A percentile compares a stretch with the other conserved stretches of the same genome.
These are phyloP conservation scores for Ulota crispa DNA, from an alignment of 225 moss, liverwort and hornwort species.

Conservation along the genomic window DNA sequence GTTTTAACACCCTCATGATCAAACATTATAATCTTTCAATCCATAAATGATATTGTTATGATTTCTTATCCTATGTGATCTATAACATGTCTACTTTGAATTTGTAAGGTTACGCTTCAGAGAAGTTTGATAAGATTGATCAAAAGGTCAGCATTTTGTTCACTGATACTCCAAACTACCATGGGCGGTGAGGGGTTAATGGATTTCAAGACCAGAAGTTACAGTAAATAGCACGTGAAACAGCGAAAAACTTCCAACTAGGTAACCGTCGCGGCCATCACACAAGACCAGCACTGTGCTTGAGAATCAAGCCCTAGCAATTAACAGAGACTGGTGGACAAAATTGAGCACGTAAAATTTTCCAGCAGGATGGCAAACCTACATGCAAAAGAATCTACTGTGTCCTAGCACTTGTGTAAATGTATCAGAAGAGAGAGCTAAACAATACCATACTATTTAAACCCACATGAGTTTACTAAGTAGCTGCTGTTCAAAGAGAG, in stretches of 20 bases:
- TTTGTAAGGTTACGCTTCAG: too few species aligned
- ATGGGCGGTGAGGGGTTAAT: too few species aligned
- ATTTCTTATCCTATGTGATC: too few species aligned
- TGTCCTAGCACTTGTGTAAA: slow-evolving; percentile 7
- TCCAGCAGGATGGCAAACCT: slow-evolving; percentile 8
- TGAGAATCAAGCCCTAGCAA: not conserved
- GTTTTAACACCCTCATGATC: too few species aligned
- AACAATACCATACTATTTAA: not conserved
- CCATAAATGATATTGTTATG: too few species aligned
- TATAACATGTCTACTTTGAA: too few species aligned
- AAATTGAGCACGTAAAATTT: slow-evolving; percentile 18
- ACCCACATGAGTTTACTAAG: not conserved
- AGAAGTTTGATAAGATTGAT: too few species aligned
- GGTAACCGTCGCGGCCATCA: not conserved
- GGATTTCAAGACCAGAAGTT: too few species aligned
- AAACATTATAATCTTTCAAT: too few species aligned
- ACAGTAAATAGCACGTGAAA: too few species aligned
- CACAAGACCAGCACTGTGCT: not conserved
- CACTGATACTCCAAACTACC: too few species aligned
- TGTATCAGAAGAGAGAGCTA: slow-evolving; percentile 12
- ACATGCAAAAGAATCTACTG: slow-evolving; percentile 7
- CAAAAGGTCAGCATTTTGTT: too few species aligned
- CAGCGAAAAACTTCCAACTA: not conserved
- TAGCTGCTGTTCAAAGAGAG: slow-evolving; percentile 22
- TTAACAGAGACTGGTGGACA: not conserved